Evolutionary conservation across 176 grass and related monocot genomes (phyloP).

Genomic region (Tuctoria greenei): DNA sequence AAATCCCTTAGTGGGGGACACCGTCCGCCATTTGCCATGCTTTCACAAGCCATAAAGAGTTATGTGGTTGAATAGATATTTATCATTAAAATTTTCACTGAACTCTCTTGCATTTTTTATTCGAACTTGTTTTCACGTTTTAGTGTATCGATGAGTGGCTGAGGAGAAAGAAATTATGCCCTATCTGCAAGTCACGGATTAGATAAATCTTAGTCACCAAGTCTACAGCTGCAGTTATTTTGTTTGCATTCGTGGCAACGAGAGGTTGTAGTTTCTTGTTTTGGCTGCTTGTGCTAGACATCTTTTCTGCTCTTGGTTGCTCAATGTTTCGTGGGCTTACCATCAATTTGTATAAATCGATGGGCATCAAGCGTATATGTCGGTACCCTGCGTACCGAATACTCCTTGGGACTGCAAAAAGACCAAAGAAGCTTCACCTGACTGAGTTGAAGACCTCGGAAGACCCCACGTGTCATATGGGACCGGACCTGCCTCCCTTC

Average conservation of each 20-base stretch:
- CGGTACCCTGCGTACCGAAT: no score
- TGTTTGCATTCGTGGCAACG: neutral
- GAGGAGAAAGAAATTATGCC: slow-evolving; percentile 68
- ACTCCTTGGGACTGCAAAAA: no score
- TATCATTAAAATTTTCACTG: slow-evolving; percentile 10
- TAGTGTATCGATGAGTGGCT: slow-evolving; percentile 94
- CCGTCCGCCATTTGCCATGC: slow-evolving; percentile 82
- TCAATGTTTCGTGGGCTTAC: neutral
- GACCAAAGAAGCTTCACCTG: no score
- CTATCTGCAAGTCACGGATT: slow-evolving; percentile 68
- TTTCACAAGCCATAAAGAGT: slow-evolving; percentile 90
- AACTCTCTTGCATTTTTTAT: slow-evolving; percentile 13
- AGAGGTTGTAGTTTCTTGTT: slow-evolving; percentile 8
- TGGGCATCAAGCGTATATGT: no score
- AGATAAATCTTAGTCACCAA: slow-evolving; percentile 15
- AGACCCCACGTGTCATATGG: no score
- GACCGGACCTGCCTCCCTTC: no score
- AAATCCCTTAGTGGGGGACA: slow-evolving; percentile 65
- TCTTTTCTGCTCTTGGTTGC: neutral
- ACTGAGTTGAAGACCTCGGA: no score
- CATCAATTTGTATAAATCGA: no score
- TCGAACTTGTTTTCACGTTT: slow-evolving; percentile 15
- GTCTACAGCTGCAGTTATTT: neutral
- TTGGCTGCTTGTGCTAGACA: neutral
- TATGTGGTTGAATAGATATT: slow-evolving; percentile 25